phyloP scores from a whole-genome alignment of 768 basidiomycete genomes.

The Rhizopogon rudus region DNA sequence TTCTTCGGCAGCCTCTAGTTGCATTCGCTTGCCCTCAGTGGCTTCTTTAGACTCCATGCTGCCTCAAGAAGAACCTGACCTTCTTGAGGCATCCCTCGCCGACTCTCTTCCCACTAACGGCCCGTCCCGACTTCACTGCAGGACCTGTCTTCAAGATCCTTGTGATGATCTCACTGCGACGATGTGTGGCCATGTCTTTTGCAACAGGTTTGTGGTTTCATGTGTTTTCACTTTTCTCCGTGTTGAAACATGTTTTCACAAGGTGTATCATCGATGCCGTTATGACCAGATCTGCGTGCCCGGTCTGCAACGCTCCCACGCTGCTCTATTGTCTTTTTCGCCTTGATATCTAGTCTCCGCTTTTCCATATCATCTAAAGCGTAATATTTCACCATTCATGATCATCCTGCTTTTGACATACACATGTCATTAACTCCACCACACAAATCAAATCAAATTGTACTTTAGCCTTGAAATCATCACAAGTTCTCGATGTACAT shows the following conservation, averaged over 20 bases:
- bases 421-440: not conserved
- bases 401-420: not conserved
- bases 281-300: slow-evolving; percentile 42
- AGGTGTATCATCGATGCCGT: slow-evolving; percentile 54
- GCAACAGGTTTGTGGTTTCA: slow-evolving; percentile 38
- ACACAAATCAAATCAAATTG: not conserved
- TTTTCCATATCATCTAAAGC: not conserved
- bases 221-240: slow-evolving; percentile 1
- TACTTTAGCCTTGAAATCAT: not conserved
- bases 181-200: slow-evolving; percentile 62
- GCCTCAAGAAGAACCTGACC: not conserved
- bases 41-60: slow-evolving; percentile 18
- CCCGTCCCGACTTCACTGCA: slow-evolving; percentile 37
- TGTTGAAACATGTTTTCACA: not conserved
- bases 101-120: not conserved
- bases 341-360: slow-evolving; percentile 32
- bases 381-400: too few relatives aligned
- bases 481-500: not conserved
- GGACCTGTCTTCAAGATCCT: slow-evolving; percentile 42
- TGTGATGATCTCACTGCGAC: slow-evolving; percentile 53
- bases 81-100: not conserved
- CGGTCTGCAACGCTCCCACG: slow-evolving; percentile 46
- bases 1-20: slow-evolving; percentile 13
- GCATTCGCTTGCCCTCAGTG: slow-evolving; percentile 16
- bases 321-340: slow-evolving; percentile 52